These are phyloP conservation scores for Backusella westeae DNA, from an alignment of 192 early-diverging fungal genomes.

Conservation along the genomic window DNA sequence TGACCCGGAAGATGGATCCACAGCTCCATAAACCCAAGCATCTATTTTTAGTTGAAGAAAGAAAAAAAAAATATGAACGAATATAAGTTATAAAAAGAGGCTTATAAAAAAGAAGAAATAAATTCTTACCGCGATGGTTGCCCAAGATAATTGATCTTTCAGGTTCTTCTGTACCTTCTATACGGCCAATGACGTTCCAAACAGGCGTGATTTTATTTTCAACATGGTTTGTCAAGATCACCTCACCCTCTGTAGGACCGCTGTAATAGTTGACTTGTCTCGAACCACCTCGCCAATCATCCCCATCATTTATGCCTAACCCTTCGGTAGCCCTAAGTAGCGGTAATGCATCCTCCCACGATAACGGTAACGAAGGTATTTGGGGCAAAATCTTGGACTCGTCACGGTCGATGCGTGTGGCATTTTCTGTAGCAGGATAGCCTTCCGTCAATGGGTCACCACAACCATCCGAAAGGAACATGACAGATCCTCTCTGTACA, in stretches of 20 bases:
- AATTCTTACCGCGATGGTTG: conserved; percentile 49
- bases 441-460: conserved; percentile 69
- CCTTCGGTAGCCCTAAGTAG: conserved; percentile 53
- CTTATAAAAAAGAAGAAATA: neutral
- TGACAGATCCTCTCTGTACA: conserved; percentile 59
- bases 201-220: conserved; percentile 54
- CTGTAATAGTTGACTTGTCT: conserved; percentile 54
- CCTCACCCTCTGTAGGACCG: conserved; percentile 54
- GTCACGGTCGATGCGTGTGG: conserved; percentile 45
- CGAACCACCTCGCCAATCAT: conserved; percentile 55
- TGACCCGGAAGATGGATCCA: conserved; percentile 63
- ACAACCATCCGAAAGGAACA: conserved; percentile 43
- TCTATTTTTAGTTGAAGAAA: conserved; percentile 26
- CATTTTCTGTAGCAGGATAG: conserved; percentile 49
- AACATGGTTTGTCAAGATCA: conserved; percentile 53
- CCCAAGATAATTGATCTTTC: conserved; percentile 50
- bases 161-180: conserved; percentile 55
- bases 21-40: conserved; percentile 65
- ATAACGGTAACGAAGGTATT: conserved; percentile 68
- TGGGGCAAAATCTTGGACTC: conserved; percentile 36
- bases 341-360: conserved; percentile 60
- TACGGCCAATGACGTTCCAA: conserved; percentile 65
- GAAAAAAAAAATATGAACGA: neutral
- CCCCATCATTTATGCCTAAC: conserved; percentile 29
- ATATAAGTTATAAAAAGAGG: neutral